Evolutionary conservation across 2,329 filamentous ascomycete genomes (phyloP), one percentile per base, ranked within the genome.

Genomic region (Aureobasidium leucospermi): DNA sequence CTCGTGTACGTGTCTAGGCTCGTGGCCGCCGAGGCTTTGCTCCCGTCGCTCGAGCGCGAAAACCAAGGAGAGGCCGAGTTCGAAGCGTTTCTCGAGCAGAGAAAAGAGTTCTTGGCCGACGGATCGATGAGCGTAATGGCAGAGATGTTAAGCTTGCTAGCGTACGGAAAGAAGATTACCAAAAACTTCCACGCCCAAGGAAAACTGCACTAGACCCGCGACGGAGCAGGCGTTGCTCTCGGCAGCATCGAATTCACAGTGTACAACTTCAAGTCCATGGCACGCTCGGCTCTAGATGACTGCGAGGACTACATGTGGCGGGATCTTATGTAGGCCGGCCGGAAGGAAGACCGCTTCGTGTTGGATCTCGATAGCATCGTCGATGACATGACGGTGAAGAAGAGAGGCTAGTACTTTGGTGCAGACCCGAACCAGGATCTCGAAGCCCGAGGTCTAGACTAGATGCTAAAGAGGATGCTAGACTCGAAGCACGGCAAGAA

Each of bases 71-170:
- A 64, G 15, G 53, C 56, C 23, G 64, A 67, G 36, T 47, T 60
- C 29, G 52, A 65, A 28, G 34, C 49, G 11, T 68, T 67, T 53
- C 51, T 62, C 10, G 19, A 45, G 19, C 51, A 62, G 53, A 57
- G 62, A n/a, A 51, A 46, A 16, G 45, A 64, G 45, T 67, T 63
- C 60, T 52, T 68, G 29, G 62, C 61, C 16, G 61, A 68, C 36
- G 46, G 65, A 31, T 63, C 58, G 23, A 65, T 62, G n/a, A 67
- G 65, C 51, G 60, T 60, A 10, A 67, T 67, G 28, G 66, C 61
- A 36, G 59, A 53, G 38, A 66, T 66, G 32, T 42, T 67, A 4
- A 67, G 63, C 60, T 52, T 67, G 29, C 59, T 67, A 16, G 62
- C 62, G 23, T 66, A 67, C 42, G 16, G 66, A 19, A 67, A 67